A percentile compares a stretch with the other conserved stretches of the same genome.
These are phyloP conservation scores for Catunica adiposa DNA, from an alignment of 2,329 filamentous ascomycete species.

Conservation along the genomic window DNA sequence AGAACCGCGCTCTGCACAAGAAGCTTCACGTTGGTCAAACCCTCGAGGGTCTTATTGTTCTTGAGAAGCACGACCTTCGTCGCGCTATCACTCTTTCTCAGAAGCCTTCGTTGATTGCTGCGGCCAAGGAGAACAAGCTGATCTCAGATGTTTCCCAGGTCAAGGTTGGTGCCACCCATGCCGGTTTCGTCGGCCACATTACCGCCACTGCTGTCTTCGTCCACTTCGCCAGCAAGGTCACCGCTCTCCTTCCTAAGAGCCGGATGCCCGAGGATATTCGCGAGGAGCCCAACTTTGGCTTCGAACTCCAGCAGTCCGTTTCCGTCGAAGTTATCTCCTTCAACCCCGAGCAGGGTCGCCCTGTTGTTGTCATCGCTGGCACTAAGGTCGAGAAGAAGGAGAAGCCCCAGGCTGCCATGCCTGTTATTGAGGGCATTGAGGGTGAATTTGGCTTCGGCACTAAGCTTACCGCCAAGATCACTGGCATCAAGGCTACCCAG, in stretches of 20 bases:
- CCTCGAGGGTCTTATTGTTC: conserved; percentile 62
- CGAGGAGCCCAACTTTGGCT: conserved; percentile 55
- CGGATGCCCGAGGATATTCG: conserved; percentile 57
- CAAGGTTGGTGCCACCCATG: conserved; percentile 48
- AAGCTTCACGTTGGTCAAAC: conserved; percentile 73
- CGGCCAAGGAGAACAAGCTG: conserved; percentile 53
- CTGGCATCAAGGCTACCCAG: conserved; percentile 79
- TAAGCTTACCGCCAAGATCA: conserved; percentile 58
- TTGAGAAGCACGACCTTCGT: conserved; percentile 71
- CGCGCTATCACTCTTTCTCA: conserved; percentile 61
- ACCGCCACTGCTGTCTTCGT: conserved; percentile 69
- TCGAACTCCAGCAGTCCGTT: conserved; percentile 61
- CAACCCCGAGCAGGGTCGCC: conserved; percentile 52
- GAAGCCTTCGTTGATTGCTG: conserved; percentile 68
- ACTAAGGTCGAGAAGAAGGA: conserved; percentile 29
- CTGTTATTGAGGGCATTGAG: conserved; percentile 24
- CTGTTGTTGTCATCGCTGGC: conserved; percentile 37
- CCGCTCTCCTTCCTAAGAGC: conserved; percentile 63
- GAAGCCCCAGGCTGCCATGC: conserved; percentile 17
- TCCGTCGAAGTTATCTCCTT: conserved; percentile 55
- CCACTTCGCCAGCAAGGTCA: conserved; percentile 66
- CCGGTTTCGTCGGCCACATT: conserved; percentile 74
- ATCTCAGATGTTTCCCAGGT: conserved; percentile 57
- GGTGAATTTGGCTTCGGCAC: conserved; percentile 60
- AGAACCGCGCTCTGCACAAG: conserved; percentile 60